phyloP scores from a whole-genome alignment of 1,139 yeast genomes.

The Citeromyces hawaiiensis region DNA sequence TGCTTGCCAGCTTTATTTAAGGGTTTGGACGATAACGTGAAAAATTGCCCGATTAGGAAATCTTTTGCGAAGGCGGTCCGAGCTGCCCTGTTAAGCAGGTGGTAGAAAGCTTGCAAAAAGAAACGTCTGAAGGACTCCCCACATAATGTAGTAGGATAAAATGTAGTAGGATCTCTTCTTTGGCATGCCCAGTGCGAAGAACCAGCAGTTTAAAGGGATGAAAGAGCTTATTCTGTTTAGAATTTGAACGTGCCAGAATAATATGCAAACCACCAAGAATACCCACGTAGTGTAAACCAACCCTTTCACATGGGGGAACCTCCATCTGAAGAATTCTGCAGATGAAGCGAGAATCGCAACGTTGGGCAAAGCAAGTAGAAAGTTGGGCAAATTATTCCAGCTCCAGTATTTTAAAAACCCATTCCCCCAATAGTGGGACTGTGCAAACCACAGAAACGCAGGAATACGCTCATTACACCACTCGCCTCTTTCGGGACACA shows the following conservation, averaged over 20 bases:
- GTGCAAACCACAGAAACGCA: constrained; percentile 64
- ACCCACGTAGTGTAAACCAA: constrained; percentile 24
- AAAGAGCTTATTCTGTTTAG: constrained; percentile 69
- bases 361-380: constrained; percentile 65
- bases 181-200: constrained; percentile 25
- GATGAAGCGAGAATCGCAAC: constrained; percentile 23
- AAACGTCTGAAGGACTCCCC: constrained; percentile 46
- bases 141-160: constrained; percentile 30
- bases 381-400: constrained; percentile 66
- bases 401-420: constrained; percentile 85
- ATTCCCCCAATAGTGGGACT: constrained; percentile 67
- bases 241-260: constrained; percentile 78
- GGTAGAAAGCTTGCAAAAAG: constrained; percentile 59
- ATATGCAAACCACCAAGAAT: constrained; percentile 35
- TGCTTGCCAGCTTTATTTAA: too few species aligned
- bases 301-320: constrained; percentile 21
- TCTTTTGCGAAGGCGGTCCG: not conserved
- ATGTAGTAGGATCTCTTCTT: constrained; percentile 14
- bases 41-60: not conserved
- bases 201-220: constrained; percentile 69
- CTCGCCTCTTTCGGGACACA: constrained; percentile 55
- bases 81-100: constrained; percentile 36
- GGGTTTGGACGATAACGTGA: not conserved
- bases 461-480: constrained; percentile 62
- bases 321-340: constrained; percentile 15